Percentiles rank a stretch among this genome's conserved stretches.
phyloP scores from a whole-genome alignment of 805 yeast genomes.

The Diddensiella santjacobensis region DNA sequence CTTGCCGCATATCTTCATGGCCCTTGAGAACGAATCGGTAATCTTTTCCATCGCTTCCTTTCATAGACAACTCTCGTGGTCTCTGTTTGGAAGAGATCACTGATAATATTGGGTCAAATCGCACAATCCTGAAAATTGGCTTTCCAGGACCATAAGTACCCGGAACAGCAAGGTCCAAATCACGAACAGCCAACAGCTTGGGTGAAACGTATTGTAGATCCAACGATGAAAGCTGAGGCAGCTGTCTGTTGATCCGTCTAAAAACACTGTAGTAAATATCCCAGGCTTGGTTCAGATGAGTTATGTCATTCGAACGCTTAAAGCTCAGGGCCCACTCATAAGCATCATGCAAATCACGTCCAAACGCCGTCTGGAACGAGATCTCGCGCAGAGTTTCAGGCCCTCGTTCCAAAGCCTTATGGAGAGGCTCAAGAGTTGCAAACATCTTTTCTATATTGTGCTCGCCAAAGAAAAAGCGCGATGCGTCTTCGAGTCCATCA shows the following conservation, averaged over 20 bases:
- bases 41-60: slow-evolving; percentile 89
- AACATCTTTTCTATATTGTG: slow-evolving; percentile 94
- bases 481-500: slow-evolving; percentile 95
- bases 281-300: slow-evolving; percentile 96
- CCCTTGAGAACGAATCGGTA: slow-evolving; percentile 85
- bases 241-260: slow-evolving; percentile 81
- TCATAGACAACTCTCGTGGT: slow-evolving; percentile 76
- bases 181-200: slow-evolving; percentile 67
- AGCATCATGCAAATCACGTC: slow-evolving; percentile 88
- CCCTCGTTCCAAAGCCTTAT: slow-evolving; percentile 72
- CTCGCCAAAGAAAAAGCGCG: slow-evolving; percentile 87
- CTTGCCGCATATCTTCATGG: slow-evolving; percentile 97
- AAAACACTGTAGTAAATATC: slow-evolving; percentile 92
- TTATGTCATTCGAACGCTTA: slow-evolving; percentile 77
- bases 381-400: slow-evolving; percentile 92
- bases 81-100: slow-evolving; percentile 95
- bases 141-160: slow-evolving; percentile 88
- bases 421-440: slow-evolving; percentile 83
- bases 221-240: slow-evolving; percentile 79
- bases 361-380: slow-evolving; percentile 89
- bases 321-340: slow-evolving; percentile 88
- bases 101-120: slow-evolving; percentile 76
- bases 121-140: slow-evolving; percentile 65
- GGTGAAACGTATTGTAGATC: slow-evolving; percentile 95
- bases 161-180: slow-evolving; percentile 86